Evolutionary conservation across 169 alveolate genomes (phyloP).

Genomic region (Plasmodium billcollinsi): DNA sequence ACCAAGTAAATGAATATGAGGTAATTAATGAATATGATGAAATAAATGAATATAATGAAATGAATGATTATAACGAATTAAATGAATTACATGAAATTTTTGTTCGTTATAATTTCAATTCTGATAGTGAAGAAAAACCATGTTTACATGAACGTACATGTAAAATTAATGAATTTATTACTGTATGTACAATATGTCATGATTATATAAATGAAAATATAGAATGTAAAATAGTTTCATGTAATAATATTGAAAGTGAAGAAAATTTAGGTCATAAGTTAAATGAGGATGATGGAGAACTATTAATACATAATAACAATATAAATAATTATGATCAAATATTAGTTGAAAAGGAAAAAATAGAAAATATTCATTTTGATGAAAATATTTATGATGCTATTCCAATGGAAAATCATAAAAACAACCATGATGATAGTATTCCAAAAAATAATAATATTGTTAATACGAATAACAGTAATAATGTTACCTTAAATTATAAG

Average conservation of each 20-base stretch:
- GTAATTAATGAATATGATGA: too few relatives aligned
- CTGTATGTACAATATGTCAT: constrained; percentile 61
- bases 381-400: constrained; percentile 19
- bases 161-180: constrained; percentile 67
- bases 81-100: constrained; percentile 13
- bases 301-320: not conserved
- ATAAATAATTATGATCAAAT: constrained; percentile 43
- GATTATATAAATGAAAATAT: constrained; percentile 54
- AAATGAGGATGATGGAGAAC: constrained; percentile 31
- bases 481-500: not conserved
- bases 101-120: constrained; percentile 46
- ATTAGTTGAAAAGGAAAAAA: constrained; percentile 8
- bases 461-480: not conserved
- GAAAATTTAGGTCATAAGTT: constrained; percentile 11
- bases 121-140: constrained; percentile 68
- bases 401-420: constrained; percentile 17
- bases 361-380: constrained; percentile 7
- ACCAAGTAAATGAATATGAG: too few relatives aligned
- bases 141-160: constrained; percentile 53
- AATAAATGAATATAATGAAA: too few relatives aligned
- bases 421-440: not conserved
- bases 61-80: too few relatives aligned
- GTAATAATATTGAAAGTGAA: constrained; percentile 16
- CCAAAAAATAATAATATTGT: not conserved
- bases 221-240: constrained; percentile 46